Evolutionary conservation across 106 monocot genomes (phyloP).

Genomic region (Vanilla planifolia): DNA sequence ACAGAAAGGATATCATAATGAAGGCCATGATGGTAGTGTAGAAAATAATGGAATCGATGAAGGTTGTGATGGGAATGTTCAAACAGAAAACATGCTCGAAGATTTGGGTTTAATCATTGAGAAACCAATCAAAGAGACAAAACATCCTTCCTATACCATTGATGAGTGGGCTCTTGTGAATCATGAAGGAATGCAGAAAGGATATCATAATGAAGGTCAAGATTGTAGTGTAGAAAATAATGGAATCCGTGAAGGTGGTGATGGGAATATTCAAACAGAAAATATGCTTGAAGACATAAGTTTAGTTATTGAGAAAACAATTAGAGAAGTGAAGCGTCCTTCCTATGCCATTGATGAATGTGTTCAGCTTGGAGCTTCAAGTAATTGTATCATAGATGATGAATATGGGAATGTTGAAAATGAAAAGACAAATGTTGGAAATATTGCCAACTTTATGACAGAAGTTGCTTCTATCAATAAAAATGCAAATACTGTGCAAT

Average conservation of each 20-base stretch:
- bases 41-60: conserved; percentile 56
- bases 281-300: conserved; percentile 25
- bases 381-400: conserved; percentile 29
- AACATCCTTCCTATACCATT: too few relatives aligned
- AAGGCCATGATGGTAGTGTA: conserved; percentile 37
- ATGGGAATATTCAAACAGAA: conserved; percentile 28
- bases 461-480: conserved; percentile 8
- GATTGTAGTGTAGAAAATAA: conserved; percentile 46
- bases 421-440: neutral
- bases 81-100: conserved; percentile 20
- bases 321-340: conserved; percentile 39
- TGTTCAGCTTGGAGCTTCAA: conserved; percentile 36
- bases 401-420: conserved; percentile 16
- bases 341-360: conserved; percentile 55
- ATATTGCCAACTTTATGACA: conserved; percentile 6
- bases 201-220: conserved; percentile 62
- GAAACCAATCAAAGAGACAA: too few relatives aligned
- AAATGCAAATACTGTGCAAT: conserved; percentile 9
- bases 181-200: conserved; percentile 40
- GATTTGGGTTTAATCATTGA: conserved; percentile 17
- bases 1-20: conserved; percentile 62
- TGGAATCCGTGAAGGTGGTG: conserved; percentile 42
- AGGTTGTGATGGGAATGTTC: conserved; percentile 37
- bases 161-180: conserved; percentile 76
- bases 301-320: conserved; percentile 12